These are phyloP conservation scores for Jackrogersella multiformis DNA, from an alignment of 495 filamentous ascomycete genomes.

Conservation along the genomic window DNA sequence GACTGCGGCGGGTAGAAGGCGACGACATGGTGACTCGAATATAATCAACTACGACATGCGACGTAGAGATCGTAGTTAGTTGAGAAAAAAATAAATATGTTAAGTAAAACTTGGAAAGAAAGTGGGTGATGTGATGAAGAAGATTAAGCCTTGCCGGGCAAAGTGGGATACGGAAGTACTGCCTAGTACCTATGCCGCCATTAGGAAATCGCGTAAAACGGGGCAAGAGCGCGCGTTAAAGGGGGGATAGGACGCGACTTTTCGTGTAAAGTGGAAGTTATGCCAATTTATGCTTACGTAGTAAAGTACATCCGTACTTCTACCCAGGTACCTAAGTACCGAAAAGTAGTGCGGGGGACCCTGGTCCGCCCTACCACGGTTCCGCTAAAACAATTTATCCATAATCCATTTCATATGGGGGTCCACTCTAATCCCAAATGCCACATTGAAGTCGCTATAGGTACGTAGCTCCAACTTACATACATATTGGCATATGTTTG, in stretches of 20 bases:
- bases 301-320: too few relatives aligned
- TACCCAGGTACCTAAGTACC: too few relatives aligned
- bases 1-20: conserved; percentile 62
- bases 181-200: too few relatives aligned
- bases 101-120: conserved; percentile 20
- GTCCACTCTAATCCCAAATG: conserved; percentile 26
- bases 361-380: too few relatives aligned
- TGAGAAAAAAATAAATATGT: too few relatives aligned
- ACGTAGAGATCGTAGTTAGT: background rate
- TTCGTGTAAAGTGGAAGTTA: conserved; percentile 42
- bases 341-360: background rate
- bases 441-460: conserved; percentile 37
- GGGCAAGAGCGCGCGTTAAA: conserved; percentile 30
- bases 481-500: too few relatives aligned
- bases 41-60: conserved; percentile 7
- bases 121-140: conserved; percentile 4
- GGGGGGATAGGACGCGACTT: conserved; percentile 33
- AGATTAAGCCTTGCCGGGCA: background rate
- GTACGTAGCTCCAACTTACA: conserved; percentile 23
- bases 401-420: conserved; percentile 26
- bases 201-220: conserved; percentile 34
- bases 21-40: conserved; percentile 63
- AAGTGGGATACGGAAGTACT: conserved; percentile 21
- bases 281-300: conserved; percentile 20
- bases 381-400: conserved; percentile 40